Base-by-base conservation (phyloP, 257 asterid genomes). In the Solanum dulcamara region DNA sequence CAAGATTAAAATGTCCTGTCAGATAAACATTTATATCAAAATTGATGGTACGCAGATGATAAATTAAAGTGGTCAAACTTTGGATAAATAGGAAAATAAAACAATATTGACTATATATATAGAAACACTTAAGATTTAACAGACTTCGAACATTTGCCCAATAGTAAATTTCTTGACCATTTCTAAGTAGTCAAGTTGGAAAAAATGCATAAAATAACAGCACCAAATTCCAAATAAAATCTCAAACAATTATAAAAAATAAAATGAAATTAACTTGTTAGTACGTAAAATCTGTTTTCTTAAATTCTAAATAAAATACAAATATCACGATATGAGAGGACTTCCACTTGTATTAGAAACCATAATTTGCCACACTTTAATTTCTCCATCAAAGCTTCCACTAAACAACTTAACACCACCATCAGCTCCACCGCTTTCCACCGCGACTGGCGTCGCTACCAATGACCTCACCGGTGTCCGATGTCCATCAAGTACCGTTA, bases 351-450 rank as follows among this genome's bases (percentile, higher is more conserved):
- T 85, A 70, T 62, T 77, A 15, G 90, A 85, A 51, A 89, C 84
- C 83, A 86, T 83, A 80, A 96, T 88, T 57, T 90, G 88, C 97
- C 99, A 94, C 77, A 91, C 92, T 86, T 90, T 94, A 70, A 96
- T 88, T 89, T 92, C 98, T 74, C 99, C 98, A 79, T 94, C 98
- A 80, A 96, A 94, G 68, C 97, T 92, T 67, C 99, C 99, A 87
- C 97, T 94, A 77, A 94, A 88, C 87, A 96, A 93, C 92, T 75
- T 96, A 68, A 94, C 86, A 2, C 60, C 88, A 44, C 91, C 90
- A 15, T 68, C 88, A 17, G 81, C 79, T 4, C 87, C 89, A 33
- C 86, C 88, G 17, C 33, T 84, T 17, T 8, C 88, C 30, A 55
- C 74, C 46, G 7, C 67, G 42, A 28, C 90, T 80, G 81, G 87